Evolutionary conservation across 768 basidiomycete genomes (phyloP).

Genomic region (Amanita molliuscula): DNA sequence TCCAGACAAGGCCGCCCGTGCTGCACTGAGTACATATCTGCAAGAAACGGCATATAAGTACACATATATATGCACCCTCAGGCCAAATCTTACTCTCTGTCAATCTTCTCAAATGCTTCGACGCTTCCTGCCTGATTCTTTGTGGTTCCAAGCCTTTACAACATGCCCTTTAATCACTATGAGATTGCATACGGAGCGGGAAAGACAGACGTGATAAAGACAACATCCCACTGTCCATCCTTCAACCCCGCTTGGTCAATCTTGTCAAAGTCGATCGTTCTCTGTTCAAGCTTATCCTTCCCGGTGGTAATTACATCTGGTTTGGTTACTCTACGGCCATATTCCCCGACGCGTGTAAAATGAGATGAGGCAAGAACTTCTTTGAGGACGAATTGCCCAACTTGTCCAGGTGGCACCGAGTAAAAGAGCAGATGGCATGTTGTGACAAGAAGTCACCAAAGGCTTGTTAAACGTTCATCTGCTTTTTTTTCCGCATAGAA

Average conservation of each 20-base stretch:
- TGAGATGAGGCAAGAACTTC: constrained; percentile 49
- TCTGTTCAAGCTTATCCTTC: constrained; percentile 57
- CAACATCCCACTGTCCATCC: constrained; percentile 59
- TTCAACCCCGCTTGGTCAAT: constrained; percentile 29
- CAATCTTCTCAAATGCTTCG: constrained; percentile 65
- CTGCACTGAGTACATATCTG: constrained; percentile 66
- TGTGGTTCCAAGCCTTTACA: constrained; percentile 53
- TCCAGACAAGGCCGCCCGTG: constrained; percentile 47
- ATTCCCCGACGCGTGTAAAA: constrained; percentile 55
- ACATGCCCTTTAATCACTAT: background rate
- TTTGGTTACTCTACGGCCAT: constrained; percentile 53
- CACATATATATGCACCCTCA: background rate
- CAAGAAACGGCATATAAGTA: background rate
- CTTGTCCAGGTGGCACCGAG: constrained; percentile 71
- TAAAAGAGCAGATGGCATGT: constrained; percentile 39
- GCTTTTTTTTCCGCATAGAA: no score
- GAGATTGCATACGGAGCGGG: background rate
- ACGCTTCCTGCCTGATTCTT: constrained; percentile 49
- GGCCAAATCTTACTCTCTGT: constrained; percentile 47
- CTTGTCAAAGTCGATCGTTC: constrained; percentile 60
- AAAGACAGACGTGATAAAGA: constrained; percentile 52
- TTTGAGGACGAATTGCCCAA: constrained; percentile 49
- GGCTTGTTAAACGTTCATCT: no score
- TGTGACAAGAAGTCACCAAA: no score
- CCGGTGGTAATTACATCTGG: constrained; percentile 25